Base-by-base conservation (phyloP, 305 asterid species). In the Salvia sclarea region DNA sequence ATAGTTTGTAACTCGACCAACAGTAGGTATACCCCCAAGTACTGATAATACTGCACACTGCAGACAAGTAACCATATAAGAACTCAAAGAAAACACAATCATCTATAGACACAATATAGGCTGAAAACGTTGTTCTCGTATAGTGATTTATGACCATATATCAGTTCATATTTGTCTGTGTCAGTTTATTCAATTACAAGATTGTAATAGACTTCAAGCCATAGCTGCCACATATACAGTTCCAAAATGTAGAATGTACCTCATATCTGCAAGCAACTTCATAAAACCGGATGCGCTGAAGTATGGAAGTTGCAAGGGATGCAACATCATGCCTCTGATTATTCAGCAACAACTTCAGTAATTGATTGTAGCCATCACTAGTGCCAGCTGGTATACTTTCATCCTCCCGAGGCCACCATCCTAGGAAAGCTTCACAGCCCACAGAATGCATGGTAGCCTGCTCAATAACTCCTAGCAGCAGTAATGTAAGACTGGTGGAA, bases 181-280 rank as follows among this genome's bases (percentile, higher is more conserved):
- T 31, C 33, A 16, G 21, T 55, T 49, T 35, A 59, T 44, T 65
- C 58, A 59, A 57, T 31, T 20, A 28, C 20, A 3, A 17, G 53
- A 8, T 3, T 38, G 18, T 37, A 40, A 5, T 40, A 14, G 43
- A 45, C 66, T 40, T 68, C 60, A 18, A 54, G 48, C 25, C 6
- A 47, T 59, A 59, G 58, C 57, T 49, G 49, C 18, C 76, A 74
- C 30, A 45, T 6, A 55, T 59, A 69, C 20, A 47, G 43, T 47
- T 37, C 24, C 31, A 72, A 62, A 81, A 20, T 61, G 74, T 52
- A 80, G 61, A 72, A 73, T 45, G 64, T 83, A 94, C 99, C 96
- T 94, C 99, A 75, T 84, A 91, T 91, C 93, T 82, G 61, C 95
- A 87, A 74, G 96, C 86, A 80, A 89, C 90, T 86, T 94, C 99